These are phyloP conservation scores for Phaeophleospora eucalypticola DNA, from an alignment of 2,329 filamentous ascomycete genomes.

Conservation along the genomic window DNA sequence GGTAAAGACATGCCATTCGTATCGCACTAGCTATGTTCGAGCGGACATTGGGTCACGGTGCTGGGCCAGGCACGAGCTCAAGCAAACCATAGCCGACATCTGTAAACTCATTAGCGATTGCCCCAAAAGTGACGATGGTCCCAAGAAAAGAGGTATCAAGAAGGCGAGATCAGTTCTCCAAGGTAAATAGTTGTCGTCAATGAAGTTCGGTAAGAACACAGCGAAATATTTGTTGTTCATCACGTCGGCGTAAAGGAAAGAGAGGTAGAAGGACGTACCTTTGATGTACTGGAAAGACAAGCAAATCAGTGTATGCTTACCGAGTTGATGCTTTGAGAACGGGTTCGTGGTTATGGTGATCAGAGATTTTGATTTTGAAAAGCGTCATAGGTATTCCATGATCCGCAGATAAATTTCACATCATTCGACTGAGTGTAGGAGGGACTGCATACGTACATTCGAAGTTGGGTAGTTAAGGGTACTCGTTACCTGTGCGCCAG, in stretches of 20 bases:
- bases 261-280: background rate
- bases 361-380: constrained; percentile 28
- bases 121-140: background rate
- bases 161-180: constrained; percentile 15
- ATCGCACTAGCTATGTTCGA: too few species aligned
- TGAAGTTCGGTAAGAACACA: constrained; percentile 58
- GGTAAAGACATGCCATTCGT: too few species aligned
- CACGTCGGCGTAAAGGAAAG: constrained; percentile 34
- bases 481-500: constrained; percentile 6
- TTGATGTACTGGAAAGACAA: background rate
- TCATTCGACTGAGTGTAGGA: constrained; percentile 9
- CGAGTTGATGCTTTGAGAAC: background rate
- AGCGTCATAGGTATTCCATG: constrained; percentile 19
- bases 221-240: constrained; percentile 57
- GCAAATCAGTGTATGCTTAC: background rate
- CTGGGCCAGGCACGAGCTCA: too few species aligned
- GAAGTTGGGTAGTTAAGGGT: too few species aligned
- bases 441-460: constrained; percentile 8
- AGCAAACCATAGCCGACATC: too few species aligned
- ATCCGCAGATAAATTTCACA: constrained; percentile 20
- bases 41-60: too few species aligned
- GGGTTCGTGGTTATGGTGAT: constrained; percentile 1
- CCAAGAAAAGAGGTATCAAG: background rate
- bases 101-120: background rate
- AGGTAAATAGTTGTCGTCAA: constrained; percentile 17